Percentiles rank a stretch among this genome's conserved stretches.
These are phyloP conservation scores for Fusarium illudens DNA, from an alignment of 2,329 filamentous ascomycete genomes.

Conservation along the genomic window DNA sequence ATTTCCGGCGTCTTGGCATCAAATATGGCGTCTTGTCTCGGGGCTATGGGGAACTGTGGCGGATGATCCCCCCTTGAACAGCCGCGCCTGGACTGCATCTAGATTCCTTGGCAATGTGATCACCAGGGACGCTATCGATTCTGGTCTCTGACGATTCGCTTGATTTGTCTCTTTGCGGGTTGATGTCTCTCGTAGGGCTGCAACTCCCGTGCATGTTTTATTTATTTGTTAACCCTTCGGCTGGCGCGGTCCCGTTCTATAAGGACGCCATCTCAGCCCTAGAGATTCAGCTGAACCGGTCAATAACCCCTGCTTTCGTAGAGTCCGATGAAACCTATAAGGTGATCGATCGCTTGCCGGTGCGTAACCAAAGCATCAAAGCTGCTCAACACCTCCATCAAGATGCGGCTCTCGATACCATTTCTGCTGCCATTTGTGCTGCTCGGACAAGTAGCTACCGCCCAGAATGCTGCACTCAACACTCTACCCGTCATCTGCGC, in stretches of 20 bases:
- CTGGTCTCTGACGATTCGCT: not conserved
- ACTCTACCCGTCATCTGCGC: not conserved
- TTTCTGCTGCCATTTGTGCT: not conserved
- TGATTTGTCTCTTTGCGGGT: not conserved
- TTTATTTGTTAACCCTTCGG: not conserved
- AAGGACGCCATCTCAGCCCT: not conserved
- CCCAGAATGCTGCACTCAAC: not conserved
- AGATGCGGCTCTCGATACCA: not conserved
- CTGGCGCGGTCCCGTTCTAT: not conserved
- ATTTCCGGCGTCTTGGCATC: not conserved
- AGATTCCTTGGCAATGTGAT: not conserved
- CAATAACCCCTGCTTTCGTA: not conserved
- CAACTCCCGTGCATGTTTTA: not conserved
- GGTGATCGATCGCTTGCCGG: rapidly evolving
- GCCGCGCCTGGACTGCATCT: not conserved
- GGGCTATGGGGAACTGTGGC: not conserved
- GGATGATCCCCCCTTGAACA: not conserved
- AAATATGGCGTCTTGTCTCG: not conserved
- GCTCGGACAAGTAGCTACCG: not conserved
- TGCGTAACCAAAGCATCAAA: rapidly evolving
- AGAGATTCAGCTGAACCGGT: not conserved
- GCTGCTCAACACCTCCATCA: not conserved
- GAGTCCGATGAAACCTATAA: not conserved
- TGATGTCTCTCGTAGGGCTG: not conserved
- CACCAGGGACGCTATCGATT: not conserved